phyloP scores from a whole-genome alignment of 2,329 filamentous ascomycete species.

The Botrytis medusae region DNA sequence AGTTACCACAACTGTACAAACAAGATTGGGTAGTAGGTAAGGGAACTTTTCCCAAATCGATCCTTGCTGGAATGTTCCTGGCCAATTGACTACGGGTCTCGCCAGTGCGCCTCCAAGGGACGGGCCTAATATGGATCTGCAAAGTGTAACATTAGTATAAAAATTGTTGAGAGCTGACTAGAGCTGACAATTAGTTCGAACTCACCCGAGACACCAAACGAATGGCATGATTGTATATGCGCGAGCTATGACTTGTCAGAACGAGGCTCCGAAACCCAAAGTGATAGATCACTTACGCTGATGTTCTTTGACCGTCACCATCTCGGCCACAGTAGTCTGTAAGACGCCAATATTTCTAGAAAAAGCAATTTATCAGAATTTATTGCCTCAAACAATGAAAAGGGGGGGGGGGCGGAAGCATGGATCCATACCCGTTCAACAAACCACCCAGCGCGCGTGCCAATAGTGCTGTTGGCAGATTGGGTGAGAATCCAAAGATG shows the following conservation, averaged over 20 bases:
- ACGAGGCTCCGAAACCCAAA: conserved; percentile 37
- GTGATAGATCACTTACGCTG: conserved; percentile 62
- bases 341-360: conserved; percentile 87
- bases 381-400: conserved; percentile 16
- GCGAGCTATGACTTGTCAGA: conserved; percentile 57
- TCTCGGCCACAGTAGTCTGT: conserved; percentile 91
- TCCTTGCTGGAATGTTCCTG: conserved; percentile 66
- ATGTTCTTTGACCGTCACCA: conserved; percentile 90
- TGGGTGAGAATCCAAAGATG: conserved; percentile 86
- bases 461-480: conserved; percentile 76
- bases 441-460: conserved; percentile 87
- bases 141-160: background rate
- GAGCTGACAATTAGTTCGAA: conserved; percentile 13
- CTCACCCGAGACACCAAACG: conserved; percentile 91
- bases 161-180: conserved; percentile 20
- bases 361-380: conserved; percentile 26
- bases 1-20: conserved; percentile 76
- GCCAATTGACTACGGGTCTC: conserved; percentile 80
- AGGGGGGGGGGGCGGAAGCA: conserved; percentile 1
- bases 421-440: conserved; percentile 74
- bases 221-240: conserved; percentile 98
- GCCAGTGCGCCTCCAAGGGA: conserved; percentile 89
- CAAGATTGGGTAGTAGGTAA: conserved; percentile 89
- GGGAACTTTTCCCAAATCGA: conserved; percentile 84
- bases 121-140: conserved; percentile 84